Base-by-base conservation (phyloP, 768 basidiomycete species). In the Tephrocybe rancida region DNA sequence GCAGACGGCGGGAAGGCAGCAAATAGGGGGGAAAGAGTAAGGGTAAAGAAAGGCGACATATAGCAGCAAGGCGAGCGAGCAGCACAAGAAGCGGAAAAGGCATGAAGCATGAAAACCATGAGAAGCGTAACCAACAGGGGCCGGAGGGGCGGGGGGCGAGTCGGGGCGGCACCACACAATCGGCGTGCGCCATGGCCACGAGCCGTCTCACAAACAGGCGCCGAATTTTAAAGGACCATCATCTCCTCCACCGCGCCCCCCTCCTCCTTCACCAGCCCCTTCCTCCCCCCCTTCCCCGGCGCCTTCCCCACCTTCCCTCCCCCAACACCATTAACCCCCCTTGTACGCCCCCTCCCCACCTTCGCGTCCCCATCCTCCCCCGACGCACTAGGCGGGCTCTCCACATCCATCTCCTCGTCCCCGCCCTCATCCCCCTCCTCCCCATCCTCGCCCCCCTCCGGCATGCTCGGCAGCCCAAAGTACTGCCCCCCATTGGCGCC, bases 401-500 rank as follows among this genome's bases (percentile, higher is more conserved):
- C 63, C 30, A 58, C 61, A 11, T 63, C 62, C 37, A 48, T 61
- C 25, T 48, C 61, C 38, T 48, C 50, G 30, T 48, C 51, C 35
- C 39, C 53, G 29, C 37, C 50, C 38, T 46, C 61, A 11, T 27
- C 46, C 5, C 27, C 42, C 6, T 50, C 50, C 14, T 25, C 50
- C 5, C 39, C 45, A 5, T 35, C 43, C 6, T 16, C 57, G 4
- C 41, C 57, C 0, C 56, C 52, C 57, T 70, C 71, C 10, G 69
- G 69, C 68, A 70, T 71, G 30, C 61, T 67, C 21, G 70, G 69
- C 41, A 70, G 48, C 54, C 64, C 61, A 45, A 57, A 62, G 24
- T 54, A 56, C 63, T 7, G 53, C 57, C 26, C 62, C 16, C 46
- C 54, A 3, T 38, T 27, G 3, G 44, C 47, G 16, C 27, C 22